Conservation (phyloP, 768 basidiomycete species). For the Boletus subparvulus region DNA sequence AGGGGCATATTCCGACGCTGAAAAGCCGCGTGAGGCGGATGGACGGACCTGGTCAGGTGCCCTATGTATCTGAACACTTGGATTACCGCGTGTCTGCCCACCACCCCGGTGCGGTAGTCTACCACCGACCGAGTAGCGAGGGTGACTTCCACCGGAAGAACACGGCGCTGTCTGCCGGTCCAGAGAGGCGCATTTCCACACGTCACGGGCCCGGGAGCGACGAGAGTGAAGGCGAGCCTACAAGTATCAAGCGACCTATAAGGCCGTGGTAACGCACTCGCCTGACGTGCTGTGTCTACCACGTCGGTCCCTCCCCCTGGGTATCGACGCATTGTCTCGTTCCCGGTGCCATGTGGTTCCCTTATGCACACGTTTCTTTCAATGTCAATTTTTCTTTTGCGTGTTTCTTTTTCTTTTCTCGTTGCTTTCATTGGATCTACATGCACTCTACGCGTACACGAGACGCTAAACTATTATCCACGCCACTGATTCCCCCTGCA, state of each 20-base stretch:
- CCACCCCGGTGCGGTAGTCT: constrained; percentile 8
- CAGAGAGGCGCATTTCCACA: constrained; percentile 24
- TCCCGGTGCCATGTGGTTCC: not conserved
- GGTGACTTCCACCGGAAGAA: constrained; percentile 14
- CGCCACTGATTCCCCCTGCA: constrained; percentile 20
- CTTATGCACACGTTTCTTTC: not conserved
- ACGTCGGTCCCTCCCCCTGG: not conserved
- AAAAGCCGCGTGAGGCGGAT: constrained; percentile 10
- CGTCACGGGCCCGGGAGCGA: constrained; percentile 29
- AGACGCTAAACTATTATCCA: constrained; percentile 18
- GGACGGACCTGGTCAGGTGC: constrained; percentile 12
- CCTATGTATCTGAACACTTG: constrained; percentile 9
- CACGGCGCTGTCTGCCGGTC: constrained; percentile 18
- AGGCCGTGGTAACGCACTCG: constrained; percentile 44
- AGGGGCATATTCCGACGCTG: constrained; percentile 13
- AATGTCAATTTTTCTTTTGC: not conserved
- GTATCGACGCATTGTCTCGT: not conserved
- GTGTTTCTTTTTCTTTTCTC: not conserved
- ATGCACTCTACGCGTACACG: not conserved
- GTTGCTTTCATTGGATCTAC: constrained; percentile 11
- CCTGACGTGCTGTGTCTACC: not conserved
- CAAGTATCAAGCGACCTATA: constrained; percentile 35
- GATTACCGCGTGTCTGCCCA: constrained; percentile 16
- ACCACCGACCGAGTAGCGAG: constrained; percentile 7
- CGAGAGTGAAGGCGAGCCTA: constrained; percentile 40